Percentiles rank a stretch among this genome's conserved stretches.
Conservation (phyloP, 176 grass and related monocot species). For the Neostapfia colusana region DNA sequence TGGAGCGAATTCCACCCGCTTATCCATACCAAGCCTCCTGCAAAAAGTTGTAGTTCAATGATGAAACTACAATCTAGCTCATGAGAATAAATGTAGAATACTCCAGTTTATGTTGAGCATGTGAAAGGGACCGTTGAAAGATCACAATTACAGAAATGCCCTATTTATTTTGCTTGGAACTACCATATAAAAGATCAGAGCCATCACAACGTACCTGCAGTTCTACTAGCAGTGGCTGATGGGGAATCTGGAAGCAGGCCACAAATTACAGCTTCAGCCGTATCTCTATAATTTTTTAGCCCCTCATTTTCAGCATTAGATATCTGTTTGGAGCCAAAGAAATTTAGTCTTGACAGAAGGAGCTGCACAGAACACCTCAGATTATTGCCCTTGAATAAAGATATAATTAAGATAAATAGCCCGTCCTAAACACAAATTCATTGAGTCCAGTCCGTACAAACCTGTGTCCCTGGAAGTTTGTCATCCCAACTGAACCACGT, state of each 20-base stretch:
- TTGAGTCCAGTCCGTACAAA: conserved; percentile 27
- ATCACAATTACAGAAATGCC: not conserved
- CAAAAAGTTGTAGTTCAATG: conserved; percentile 18
- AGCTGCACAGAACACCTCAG: conserved; percentile 53
- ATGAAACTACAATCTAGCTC: conserved; percentile 29
- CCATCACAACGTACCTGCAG: conserved; percentile 54
- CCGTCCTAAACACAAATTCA: conserved; percentile 6
- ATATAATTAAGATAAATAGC: not conserved
- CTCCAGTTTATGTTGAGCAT: not conserved
- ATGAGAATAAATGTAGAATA: not conserved
- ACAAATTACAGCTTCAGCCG: conserved; percentile 87
- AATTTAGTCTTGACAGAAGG: conserved; percentile 86
- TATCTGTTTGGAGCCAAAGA: conserved; percentile 79
- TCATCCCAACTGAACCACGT: conserved; percentile 99
- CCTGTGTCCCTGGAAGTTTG: conserved; percentile 94
- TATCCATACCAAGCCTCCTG: conserved; percentile 95
- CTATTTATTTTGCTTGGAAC: conserved; percentile 3
- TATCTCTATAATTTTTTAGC: conserved; percentile 76
- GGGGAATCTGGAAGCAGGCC: conserved; percentile 97
- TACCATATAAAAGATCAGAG: conserved; percentile 16
- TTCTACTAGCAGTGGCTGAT: conserved; percentile 84
- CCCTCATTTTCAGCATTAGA: conserved; percentile 89
- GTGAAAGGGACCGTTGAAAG: not conserved
- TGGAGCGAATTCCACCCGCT: conserved; percentile 86
- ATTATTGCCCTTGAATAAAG: conserved; percentile 18